Evolutionary conservation across 345 rosid genomes (phyloP), one percentile per base, ranked within the genome.

Genomic region (Lepidium sativum): DNA sequence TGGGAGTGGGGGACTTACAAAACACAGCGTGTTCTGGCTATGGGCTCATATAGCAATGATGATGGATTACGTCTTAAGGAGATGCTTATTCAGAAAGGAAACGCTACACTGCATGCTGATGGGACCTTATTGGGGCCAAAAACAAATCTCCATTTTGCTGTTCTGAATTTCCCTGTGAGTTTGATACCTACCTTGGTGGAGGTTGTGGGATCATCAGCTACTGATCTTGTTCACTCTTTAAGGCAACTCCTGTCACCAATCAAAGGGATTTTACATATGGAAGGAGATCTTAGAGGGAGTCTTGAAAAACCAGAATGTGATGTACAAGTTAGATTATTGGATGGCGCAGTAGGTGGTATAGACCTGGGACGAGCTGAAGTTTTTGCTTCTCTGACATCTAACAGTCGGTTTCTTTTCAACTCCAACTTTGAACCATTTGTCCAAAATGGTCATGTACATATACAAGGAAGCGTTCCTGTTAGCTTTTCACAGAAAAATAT

Each of bases 1-100:
- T 94, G 97, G 99, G 99, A 94, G 70, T 94, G 99, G 99, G 99
- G 99, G 51, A 75, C 83, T 63, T 87, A 94, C 80, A 89, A 84
- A 64, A 87, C 89, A 29, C 99, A 89, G 78, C 97, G 81, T 59
- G 91, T 86, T 71, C 66, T 84, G 70, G 96, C 99, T 9, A 84
- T 76, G 59, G 99, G 99, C 65, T 96, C 92, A 55, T 94, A 87
- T 72, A 94, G 90, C 81, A 89, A 94, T 20, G 87, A 90, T 75
- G 96, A 87, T 75, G 99, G 99, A 62, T 79, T 94, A 65, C 92
- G 86, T 50, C 96, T 94, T 60, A 95, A 89, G 72, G 89, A 85
- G 75, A 83, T 89, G 69, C 89, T 89, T 69, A 86, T 94, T 78
- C 97, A 86, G 76, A 87, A 87, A 74, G 99, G 86, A 76, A 87